Evolutionary conservation across 768 basidiomycete genomes (phyloP).

Genomic region (Rubroboletus satanas): DNA sequence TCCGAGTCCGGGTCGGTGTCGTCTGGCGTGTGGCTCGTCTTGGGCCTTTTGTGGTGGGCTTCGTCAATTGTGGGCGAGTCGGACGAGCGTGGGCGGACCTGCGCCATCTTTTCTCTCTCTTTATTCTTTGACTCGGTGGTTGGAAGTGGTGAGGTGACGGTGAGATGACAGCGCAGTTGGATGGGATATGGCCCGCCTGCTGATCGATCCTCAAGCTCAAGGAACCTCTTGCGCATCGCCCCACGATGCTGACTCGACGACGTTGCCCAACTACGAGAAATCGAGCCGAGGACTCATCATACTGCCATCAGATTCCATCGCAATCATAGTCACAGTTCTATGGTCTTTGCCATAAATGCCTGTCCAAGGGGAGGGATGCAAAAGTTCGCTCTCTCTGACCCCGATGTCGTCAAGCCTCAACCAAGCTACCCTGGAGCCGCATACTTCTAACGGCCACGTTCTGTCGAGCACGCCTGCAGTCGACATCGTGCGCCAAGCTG

Average conservation of each 20-base stretch:
- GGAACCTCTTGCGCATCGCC: too few species aligned
- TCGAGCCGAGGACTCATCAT: background rate
- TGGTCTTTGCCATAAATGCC: background rate
- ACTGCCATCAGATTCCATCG: background rate
- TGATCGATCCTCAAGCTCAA: background rate
- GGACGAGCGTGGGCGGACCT: slow-evolving; percentile 44
- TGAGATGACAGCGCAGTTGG: background rate
- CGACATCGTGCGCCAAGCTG: background rate
- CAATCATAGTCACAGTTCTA: background rate
- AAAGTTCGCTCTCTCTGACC: background rate
- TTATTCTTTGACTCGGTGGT: background rate
- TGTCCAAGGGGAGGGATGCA: background rate
- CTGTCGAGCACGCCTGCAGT: background rate
- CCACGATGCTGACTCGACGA: background rate
- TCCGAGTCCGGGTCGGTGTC: slow-evolving; percentile 7
- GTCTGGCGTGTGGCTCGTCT: slow-evolving; percentile 34
- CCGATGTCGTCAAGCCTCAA: background rate
- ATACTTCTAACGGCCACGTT: background rate
- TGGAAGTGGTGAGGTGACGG: background rate
- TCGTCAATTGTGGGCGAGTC: slow-evolving; percentile 34
- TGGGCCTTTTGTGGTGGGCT: slow-evolving; percentile 33
- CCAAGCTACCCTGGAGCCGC: background rate
- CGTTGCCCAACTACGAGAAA: background rate
- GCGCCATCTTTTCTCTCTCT: slow-evolving; percentile 35
- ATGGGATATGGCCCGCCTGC: too few species aligned